These are phyloP conservation scores for Termitomyces bulborhizus DNA, from an alignment of 768 basidiomycete genomes.

Conservation along the genomic window DNA sequence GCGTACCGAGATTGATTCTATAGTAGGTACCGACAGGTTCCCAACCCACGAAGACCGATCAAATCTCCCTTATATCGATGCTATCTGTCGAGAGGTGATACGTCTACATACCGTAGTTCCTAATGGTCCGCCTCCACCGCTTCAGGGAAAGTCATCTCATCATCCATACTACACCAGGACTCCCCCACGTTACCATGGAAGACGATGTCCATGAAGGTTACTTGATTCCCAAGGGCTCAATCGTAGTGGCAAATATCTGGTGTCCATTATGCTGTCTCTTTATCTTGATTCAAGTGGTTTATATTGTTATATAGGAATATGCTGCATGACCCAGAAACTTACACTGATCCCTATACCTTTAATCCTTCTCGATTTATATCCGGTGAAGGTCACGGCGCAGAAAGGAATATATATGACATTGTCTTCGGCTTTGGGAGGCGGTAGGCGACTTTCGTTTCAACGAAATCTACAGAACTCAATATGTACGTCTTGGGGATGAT, in stretches of 20 bases:
- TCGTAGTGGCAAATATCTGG: slow-evolving; percentile 21
- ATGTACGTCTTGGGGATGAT: not conserved
- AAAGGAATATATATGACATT: slow-evolving; percentile 27
- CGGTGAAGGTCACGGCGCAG: slow-evolving; percentile 11
- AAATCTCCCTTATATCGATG: slow-evolving; percentile 20
- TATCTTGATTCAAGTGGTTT: not conserved
- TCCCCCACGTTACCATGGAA: slow-evolving; percentile 22
- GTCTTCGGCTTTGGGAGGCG: slow-evolving; percentile 45
- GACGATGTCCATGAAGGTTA: slow-evolving; percentile 19
- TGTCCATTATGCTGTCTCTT: not conserved
- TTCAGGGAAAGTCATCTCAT: not conserved
- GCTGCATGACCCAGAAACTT: slow-evolving; percentile 14
- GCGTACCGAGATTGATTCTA: slow-evolving; percentile 19
- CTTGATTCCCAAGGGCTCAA: slow-evolving; percentile 20
- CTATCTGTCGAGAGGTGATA: slow-evolving; percentile 18
- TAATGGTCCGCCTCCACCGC: not conserved
- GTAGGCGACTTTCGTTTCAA: not conserved
- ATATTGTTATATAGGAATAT: slow-evolving; percentile 13
- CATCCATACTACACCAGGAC: slow-evolving; percentile 6
- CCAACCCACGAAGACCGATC: slow-evolving; percentile 19
- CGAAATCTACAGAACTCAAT: not conserved
- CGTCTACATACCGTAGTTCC: not conserved
- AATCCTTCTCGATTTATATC: slow-evolving; percentile 15
- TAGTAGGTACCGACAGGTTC: slow-evolving; percentile 17
- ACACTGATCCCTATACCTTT: slow-evolving; percentile 16